Evolutionary conservation across 352 stramenopile species (phyloP), one percentile per base, ranked within the genome.

Genomic region (Pythium sp.): DNA sequence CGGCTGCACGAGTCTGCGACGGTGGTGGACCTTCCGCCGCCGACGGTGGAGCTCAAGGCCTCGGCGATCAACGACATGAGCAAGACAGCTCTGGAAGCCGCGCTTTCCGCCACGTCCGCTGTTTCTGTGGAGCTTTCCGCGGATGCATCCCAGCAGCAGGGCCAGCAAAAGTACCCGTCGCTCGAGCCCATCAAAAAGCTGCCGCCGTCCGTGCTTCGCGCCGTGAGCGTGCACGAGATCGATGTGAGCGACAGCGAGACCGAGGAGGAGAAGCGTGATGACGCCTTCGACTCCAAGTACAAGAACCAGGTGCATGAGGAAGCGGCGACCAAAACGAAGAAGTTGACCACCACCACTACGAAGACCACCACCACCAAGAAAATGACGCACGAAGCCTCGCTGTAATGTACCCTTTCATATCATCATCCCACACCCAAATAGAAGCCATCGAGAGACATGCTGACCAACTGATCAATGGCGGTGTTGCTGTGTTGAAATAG

Each of bases 1-100:
- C 72, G 70, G 30, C 53, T 88, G 46, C 81, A 87, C 43, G 82
- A 92, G 64, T 80, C 76, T 14, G 70, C 74, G n/a, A 82, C 79
- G 7, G 68, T 87, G 11, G 74, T 89, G 36, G 72, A 89, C 0
- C 64, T 87, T 8, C 77, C 82, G 24, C 46, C 72, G 18, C 67
- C 72, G 28, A 38, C 75, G 51, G 56, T 86, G 56, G 69, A 79
- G 34, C 69, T 89, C 54, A 87, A 89, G 64, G 63, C 73, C 15
- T 65, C 77, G 24, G 49, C 53, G 15, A 69, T 72, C 36, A 74
- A 68, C 55, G 75, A 84, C 28, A 73, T 80, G 5, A 73, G 70
- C 24, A 30, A 68, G 38, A 62, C 46, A 11, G 32, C 49, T 36
- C 43, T 67, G 15, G n/a, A 75, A 30, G 24, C 58, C 34, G 41